These are phyloP conservation scores for Spergularia azorica DNA, from an alignment of 179 eudicot genomes.

Conservation along the genomic window DNA sequence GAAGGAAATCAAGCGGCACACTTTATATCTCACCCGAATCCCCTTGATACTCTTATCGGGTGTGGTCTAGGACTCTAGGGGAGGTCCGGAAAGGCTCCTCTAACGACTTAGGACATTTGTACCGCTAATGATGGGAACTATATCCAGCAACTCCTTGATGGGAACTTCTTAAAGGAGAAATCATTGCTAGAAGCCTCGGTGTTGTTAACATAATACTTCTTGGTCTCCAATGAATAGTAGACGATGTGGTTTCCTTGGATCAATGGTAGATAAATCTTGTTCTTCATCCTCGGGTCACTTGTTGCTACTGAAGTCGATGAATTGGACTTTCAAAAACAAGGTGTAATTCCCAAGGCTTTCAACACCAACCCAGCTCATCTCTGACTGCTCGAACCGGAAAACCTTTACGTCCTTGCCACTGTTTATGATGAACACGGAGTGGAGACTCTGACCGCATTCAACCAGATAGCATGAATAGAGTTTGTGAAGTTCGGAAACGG, in stretches of 20 bases:
- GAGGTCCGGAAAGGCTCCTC: too few species aligned
- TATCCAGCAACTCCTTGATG: slow-evolving; percentile 5
- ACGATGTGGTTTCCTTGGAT: not conserved
- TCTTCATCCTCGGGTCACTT: not conserved
- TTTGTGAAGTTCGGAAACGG: not conserved
- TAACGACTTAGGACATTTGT: too few species aligned
- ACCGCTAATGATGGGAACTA: not conserved
- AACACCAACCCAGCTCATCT: not conserved
- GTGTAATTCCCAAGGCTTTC: slow-evolving; percentile 1
- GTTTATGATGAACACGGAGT: not conserved
- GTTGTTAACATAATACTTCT: not conserved
- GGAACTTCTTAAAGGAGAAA: not conserved
- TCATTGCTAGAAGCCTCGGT: not conserved
- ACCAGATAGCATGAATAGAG: not conserved
- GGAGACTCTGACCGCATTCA: not conserved
- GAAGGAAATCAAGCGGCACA: too few species aligned
- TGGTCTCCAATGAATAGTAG: not conserved
- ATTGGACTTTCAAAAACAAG: not conserved
- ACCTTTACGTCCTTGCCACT: not conserved
- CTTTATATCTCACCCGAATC: too few species aligned
- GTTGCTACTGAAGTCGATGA: not conserved
- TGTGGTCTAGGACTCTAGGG: too few species aligned
- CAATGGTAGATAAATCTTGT: slow-evolving; percentile 19
- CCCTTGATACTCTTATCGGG: too few species aligned
- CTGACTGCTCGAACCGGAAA: slow-evolving; percentile 5